phyloP scores from a whole-genome alignment of 495 filamentous ascomycete genomes.

The Filosporella fistucella region DNA sequence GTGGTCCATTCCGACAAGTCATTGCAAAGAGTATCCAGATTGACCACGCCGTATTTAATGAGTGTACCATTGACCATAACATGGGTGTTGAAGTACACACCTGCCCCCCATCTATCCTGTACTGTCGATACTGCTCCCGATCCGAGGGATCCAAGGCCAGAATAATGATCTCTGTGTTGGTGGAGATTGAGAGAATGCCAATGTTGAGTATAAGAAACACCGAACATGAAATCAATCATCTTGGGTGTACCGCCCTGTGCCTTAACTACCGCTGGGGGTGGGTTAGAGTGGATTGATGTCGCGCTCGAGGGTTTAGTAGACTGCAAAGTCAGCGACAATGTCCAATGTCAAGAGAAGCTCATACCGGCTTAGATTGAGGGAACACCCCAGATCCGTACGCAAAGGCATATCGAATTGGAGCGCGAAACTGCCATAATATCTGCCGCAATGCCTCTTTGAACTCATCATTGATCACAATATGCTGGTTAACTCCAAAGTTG shows the following conservation, averaged over 20 bases:
- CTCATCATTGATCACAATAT: constrained; percentile 89
- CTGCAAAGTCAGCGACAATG: not conserved
- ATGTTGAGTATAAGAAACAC: constrained; percentile 90
- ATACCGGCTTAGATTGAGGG: constrained; percentile 55
- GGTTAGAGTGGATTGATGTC: constrained; percentile 66
- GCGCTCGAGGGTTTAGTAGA: constrained; percentile 14
- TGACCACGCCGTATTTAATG: constrained; percentile 97
- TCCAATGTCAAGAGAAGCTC: not conserved
- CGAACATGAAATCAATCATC: constrained; percentile 99
- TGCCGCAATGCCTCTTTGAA: constrained; percentile 87
- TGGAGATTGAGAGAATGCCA: constrained; percentile 91
- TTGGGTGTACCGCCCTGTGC: constrained; percentile 84
- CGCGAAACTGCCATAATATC: constrained; percentile 88
- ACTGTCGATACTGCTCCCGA: constrained; percentile 77
- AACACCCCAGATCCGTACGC: constrained; percentile 98
- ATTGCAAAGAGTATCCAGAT: constrained; percentile 76
- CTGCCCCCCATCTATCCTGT: constrained; percentile 85
- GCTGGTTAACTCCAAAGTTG: constrained; percentile 92
- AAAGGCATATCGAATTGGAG: constrained; percentile 92
- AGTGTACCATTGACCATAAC: constrained; percentile 92
- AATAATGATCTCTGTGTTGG: constrained; percentile 92
- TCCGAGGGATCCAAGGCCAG: constrained; percentile 74
- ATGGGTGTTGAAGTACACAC: constrained; percentile 96
- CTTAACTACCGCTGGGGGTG: constrained; percentile 69
- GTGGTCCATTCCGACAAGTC: constrained; percentile 90